Evolutionary conservation across 2,329 filamentous ascomycete species (phyloP), one percentile per base, ranked within the genome.

Genomic region (Pestalotiopsis sp.): DNA sequence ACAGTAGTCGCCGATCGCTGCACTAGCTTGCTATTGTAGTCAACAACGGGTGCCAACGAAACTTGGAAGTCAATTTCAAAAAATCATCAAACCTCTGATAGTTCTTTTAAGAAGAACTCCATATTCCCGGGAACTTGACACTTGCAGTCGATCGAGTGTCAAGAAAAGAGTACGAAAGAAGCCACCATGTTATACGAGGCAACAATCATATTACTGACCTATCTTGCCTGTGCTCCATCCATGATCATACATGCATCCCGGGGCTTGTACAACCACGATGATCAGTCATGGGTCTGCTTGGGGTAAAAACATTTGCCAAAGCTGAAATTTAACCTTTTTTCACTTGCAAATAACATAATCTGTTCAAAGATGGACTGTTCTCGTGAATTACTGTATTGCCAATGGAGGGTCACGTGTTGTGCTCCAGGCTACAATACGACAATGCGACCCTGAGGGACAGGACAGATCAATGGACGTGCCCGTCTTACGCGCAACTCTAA

Each of bases 401-500:
- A 20, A 52, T 20, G 45, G 45, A 52, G 14, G 45, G 61, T 64
- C 61, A 64, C 61, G 61, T 64, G 61, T 64, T 49, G 57, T 4
- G 7, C 14, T 9, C 61, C 45, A 17, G 17, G 45, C 17, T 52
- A 52, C 45, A 31, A 31, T 31, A 31, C 61, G 45, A 38, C 31
- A 38, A 23, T 23, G 13, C 61, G 4, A 64, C 61, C 20, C 36
- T 64, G 61, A 64, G 31, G 13, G 59, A 52, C 17, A n/a, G 45
- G 45, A 52, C 45, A 20, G 45, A n/a, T 52, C 11, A 14, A 17
- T 62, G 36, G 61, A 49, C 7, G 45, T 52, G 45, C 45, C 20
- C n/a, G 20, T 17, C 45, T n/a, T 52, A 52, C 27, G 27, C n/a
- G 45, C 45, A 52, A 52, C 45, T 52, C 17, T 52, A 56, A 56